Evolutionary conservation across 1,284 basidiomycete species (phyloP).

Genomic region (Anthracocystis panici-leucophaei): DNA sequence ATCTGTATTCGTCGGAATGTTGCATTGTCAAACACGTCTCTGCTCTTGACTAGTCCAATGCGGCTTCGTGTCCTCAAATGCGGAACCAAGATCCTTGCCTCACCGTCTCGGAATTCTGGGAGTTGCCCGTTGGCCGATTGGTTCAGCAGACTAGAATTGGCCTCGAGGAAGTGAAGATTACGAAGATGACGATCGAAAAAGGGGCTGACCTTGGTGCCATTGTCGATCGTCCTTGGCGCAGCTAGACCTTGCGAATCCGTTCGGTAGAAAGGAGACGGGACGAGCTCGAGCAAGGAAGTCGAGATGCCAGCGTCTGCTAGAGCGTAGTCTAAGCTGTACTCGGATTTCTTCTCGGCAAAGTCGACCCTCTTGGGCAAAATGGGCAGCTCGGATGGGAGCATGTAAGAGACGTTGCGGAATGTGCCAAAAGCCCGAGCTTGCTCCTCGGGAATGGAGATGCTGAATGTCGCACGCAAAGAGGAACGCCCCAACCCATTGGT

Average conservation of each 20-base stretch:
- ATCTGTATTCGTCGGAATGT: background rate
- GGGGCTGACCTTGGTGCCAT: background rate
- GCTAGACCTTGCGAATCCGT: background rate
- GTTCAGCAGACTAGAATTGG: background rate
- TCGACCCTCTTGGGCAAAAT: constrained; percentile 12
- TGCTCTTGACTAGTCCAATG: constrained; percentile 15
- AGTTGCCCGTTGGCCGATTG: background rate
- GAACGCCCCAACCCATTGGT: constrained; percentile 5
- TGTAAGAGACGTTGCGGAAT: constrained; percentile 13
- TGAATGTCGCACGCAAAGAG: constrained; percentile 27
- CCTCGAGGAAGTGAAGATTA: constrained; percentile 16
- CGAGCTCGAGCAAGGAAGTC: constrained; percentile 17
- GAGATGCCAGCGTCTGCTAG: constrained; percentile 10
- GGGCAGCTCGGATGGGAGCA: background rate
- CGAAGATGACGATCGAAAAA: constrained; percentile 10
- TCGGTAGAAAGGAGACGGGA: constrained; percentile 18
- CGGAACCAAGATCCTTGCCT: constrained; percentile 13
- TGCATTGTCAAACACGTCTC: constrained; percentile 11
- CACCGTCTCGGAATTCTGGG: constrained; percentile 9
- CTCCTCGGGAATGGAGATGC: constrained; percentile 16
- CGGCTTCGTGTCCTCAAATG: constrained; percentile 18
- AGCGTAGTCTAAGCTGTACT: constrained; percentile 12
- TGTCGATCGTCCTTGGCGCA: background rate
- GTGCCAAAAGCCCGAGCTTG: background rate
- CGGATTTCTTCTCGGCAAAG: background rate